These are phyloP conservation scores for Venturia oleaginea DNA, from an alignment of 2,329 filamentous ascomycete genomes.

Conservation along the genomic window DNA sequence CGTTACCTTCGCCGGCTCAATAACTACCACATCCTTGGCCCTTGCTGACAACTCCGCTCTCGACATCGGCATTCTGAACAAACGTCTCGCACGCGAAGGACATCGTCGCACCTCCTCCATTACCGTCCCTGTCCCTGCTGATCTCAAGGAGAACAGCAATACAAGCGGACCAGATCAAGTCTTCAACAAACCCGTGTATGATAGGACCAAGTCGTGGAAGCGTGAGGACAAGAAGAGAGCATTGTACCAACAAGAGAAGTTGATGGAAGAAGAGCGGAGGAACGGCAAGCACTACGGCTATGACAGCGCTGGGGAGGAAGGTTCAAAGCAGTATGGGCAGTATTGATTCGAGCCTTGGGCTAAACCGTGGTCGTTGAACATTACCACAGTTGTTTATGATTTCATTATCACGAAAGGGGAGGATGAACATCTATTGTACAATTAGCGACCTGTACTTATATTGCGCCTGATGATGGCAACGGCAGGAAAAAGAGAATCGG, in stretches of 20 bases:
- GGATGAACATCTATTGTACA: neutral
- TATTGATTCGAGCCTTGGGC: too few species aligned
- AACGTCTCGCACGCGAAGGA: neutral
- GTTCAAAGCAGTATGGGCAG: neutral
- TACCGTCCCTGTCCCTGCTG: neutral
- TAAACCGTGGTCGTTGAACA: too few species aligned
- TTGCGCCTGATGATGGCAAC: neutral
- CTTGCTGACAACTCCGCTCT: neutral
- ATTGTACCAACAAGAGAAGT: neutral
- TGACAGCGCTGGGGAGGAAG: neutral
- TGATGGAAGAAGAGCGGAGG: neutral
- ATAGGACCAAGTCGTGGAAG: neutral
- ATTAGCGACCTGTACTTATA: neutral
- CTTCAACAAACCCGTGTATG: neutral
- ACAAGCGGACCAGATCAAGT: neutral
- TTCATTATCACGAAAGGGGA: neutral
- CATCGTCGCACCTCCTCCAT: constrained; percentile 1
- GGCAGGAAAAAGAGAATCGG: neutral
- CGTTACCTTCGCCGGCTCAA: neutral
- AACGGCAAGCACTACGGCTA: neutral
- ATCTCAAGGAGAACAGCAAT: neutral
- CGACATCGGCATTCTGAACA: neutral
- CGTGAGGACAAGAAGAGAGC: neutral
- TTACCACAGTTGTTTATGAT: too few species aligned
- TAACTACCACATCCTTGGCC: neutral